Evolutionary conservation across 2,329 filamentous ascomycete species (phyloP), one percentile per base, ranked within the genome.

Genomic region (Bipolaris zeicola): DNA sequence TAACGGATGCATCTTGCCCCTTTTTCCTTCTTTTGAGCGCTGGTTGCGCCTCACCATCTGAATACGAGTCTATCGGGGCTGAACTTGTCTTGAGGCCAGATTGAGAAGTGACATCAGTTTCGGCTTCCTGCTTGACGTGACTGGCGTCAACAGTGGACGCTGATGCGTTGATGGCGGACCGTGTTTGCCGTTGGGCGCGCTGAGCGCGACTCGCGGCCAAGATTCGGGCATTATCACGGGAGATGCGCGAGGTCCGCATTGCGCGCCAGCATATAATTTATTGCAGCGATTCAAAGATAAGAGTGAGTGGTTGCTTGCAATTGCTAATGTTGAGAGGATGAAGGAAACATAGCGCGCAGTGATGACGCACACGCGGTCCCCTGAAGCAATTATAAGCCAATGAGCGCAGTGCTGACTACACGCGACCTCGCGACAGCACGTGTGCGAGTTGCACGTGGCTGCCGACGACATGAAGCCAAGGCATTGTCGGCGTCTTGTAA

Each of bases 11-110:
- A 63, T 71, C 67, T 54, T 69, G 53, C 16, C 70, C 77, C 57
- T 79, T 77, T 65, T 83, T 86, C 36, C 81, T 80, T 67, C 85
- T 86, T 61, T 60, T 67, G 33, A 54, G 60, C 37, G 52, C 51
- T 16, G 43, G 59, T 34, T 58, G 42, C 24, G 58, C 62, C 18
- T 65, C 62, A 18, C 37, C 57, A 34, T 73, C 71, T 20, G 69
- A 71, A 18, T 53, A 62, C 18, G 60, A 65, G 6, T 69, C 66
- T 33, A 63, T 57, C 4, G 71, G 69, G 39, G 61, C 66, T 18
- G 72, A 72, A 51, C 71, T 76, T 50, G 74, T 51, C 39, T 72
- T 71, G 6, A 73, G 75, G 8, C 69, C 72, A 13, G 71, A 68
- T 2, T 48, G 44, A 8, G 44, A 48, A 37, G 52, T 46, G 24